phyloP scores from a whole-genome alignment of 1,284 basidiomycete species.

The Ganoderma lingzhi region DNA sequence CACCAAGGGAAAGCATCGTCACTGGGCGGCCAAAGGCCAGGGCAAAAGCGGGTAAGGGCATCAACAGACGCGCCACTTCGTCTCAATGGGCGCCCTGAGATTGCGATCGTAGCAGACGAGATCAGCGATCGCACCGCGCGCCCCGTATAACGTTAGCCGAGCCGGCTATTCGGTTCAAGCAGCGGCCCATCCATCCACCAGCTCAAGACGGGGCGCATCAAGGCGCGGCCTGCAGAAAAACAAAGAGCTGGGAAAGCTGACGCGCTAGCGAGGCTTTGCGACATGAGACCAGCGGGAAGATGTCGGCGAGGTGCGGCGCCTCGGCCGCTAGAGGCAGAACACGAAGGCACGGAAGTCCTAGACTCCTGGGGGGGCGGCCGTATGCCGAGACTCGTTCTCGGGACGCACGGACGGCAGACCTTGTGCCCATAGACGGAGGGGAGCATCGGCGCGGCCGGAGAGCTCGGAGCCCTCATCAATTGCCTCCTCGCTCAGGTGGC shows the following conservation, averaged over 20 bases:
- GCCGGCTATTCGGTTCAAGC: conserved; percentile 4
- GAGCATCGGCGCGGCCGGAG: not conserved
- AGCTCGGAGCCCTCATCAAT: not conserved
- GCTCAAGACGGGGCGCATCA: not conserved
- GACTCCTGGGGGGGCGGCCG: not conserved
- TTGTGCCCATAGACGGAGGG: conserved; percentile 5
- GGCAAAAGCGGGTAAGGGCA: conserved; percentile 7
- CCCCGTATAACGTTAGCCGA: conserved; percentile 20
- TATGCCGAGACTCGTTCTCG: not conserved
- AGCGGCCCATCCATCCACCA: not conserved
- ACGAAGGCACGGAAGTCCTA: not conserved
- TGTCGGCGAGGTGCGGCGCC: conserved; percentile 1
- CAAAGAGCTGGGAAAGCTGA: not conserved
- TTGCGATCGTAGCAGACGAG: conserved; percentile 24
- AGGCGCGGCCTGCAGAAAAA: not conserved
- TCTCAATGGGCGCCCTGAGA: conserved; percentile 12
- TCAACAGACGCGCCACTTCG: conserved; percentile 8
- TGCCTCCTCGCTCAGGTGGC: not conserved
- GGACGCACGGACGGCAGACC: not conserved
- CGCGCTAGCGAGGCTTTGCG: not conserved
- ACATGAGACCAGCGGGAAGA: conserved; percentile 1
- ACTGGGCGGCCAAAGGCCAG: conserved; percentile 11
- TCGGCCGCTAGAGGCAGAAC: conserved; percentile 1
- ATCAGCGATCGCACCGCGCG: conserved; percentile 26
- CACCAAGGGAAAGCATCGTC: conserved; percentile 9